Conservation (phyloP, 768 basidiomycete species). For the Auriculariales sp. region DNA sequence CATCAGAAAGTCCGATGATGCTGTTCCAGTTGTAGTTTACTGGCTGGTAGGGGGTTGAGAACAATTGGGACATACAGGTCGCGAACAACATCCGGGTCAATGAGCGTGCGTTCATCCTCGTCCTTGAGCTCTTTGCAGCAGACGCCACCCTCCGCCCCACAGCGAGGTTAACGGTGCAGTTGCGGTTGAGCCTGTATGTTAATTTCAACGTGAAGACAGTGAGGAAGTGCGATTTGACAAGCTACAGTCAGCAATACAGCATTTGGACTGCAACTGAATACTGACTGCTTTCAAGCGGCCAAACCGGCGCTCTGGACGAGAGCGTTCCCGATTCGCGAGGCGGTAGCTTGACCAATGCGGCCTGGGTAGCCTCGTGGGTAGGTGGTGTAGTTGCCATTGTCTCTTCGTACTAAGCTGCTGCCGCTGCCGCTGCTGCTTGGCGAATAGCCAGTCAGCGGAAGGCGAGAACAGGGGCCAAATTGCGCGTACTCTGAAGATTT, state of each 20-base stretch:
- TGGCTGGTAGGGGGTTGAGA: not conserved
- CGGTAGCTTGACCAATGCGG: no score
- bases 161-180: conserved; percentile 6
- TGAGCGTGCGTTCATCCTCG: conserved; percentile 62
- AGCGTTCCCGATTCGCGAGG: not conserved
- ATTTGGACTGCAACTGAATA: no score
- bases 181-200: not conserved
- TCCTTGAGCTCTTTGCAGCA: conserved; percentile 83
- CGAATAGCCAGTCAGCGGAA: no score
- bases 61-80: conserved; percentile 48
- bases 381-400: no score
- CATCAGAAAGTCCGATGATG: conserved; percentile 82
- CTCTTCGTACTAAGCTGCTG: no score
- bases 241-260: no score
- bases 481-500: no score
- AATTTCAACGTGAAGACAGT: no score
- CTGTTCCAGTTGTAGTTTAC: conserved; percentile 21
- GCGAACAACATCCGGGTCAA: conserved; percentile 78
- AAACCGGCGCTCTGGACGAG: not conserved
- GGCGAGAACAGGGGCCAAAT: no score
- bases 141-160: conserved; percentile 27
- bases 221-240: no score
- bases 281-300: not conserved
- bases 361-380: no score
- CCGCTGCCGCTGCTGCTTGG: no score